Percentiles rank a stretch among this genome's conserved stretches.
Evolutionary conservation across 306 rosid genomes (phyloP).

Genomic region (Sphenostylis stenocarpa): DNA sequence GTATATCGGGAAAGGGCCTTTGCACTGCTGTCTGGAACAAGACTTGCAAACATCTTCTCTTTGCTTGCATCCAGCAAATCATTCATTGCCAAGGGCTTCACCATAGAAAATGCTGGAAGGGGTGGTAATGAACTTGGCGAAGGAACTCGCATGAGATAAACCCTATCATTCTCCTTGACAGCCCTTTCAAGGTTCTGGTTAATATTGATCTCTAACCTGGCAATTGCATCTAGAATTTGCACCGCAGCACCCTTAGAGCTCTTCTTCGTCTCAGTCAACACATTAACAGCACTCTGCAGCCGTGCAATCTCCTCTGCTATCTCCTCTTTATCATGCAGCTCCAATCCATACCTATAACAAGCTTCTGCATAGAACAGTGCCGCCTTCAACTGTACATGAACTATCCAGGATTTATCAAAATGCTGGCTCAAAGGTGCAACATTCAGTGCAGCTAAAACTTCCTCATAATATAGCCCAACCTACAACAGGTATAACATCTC

Average conservation of each 20-base stretch:
- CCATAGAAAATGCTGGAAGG: conserved; percentile 84
- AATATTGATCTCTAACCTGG: conserved; percentile 75
- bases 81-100: conserved; percentile 82
- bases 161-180: conserved; percentile 93
- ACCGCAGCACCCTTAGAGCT: conserved; percentile 77
- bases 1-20: conserved; percentile 97
- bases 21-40: conserved; percentile 91
- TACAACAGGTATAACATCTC: conserved; percentile 38
- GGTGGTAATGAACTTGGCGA: conserved; percentile 65
- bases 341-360: conserved; percentile 80
- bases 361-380: conserved; percentile 84
- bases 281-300: conserved; percentile 64
- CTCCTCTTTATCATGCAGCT: conserved; percentile 90
- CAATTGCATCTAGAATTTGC: conserved; percentile 83
- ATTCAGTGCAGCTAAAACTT: conserved; percentile 80
- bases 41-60: conserved; percentile 91
- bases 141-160: conserved; percentile 97
- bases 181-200: conserved; percentile 93
- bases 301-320: conserved; percentile 94
- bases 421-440: conserved; percentile 78
- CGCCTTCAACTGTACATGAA: conserved; percentile 87
- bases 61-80: conserved; percentile 95
- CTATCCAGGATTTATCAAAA: conserved; percentile 88
- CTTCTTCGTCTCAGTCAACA: conserved; percentile 64
- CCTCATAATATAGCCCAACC: conserved; percentile 95